phyloP scores from a whole-genome alignment of 768 basidiomycete genomes.

The Hericium coralloides region DNA sequence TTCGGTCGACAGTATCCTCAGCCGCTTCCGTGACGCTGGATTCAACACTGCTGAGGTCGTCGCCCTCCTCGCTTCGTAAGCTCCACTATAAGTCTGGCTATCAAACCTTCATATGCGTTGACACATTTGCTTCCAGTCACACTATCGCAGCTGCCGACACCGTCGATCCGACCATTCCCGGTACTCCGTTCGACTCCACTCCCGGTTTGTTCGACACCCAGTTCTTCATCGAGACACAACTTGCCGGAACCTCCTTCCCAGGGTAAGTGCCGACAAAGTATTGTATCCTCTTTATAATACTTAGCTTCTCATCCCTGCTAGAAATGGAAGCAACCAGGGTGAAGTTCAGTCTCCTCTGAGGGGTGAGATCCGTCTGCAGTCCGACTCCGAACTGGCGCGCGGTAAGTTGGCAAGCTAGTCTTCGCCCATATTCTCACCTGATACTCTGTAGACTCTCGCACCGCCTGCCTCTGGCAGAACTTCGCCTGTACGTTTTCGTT shows the following conservation, averaged over 20 bases:
- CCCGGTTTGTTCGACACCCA: conserved; percentile 35
- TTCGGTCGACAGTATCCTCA: conserved; percentile 17
- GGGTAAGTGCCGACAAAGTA: conserved; percentile 16
- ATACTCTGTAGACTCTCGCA: conserved; percentile 28
- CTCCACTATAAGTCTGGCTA: neutral
- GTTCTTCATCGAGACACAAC: conserved; percentile 34
- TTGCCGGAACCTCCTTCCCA: conserved; percentile 34
- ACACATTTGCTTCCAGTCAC: conserved; percentile 3
- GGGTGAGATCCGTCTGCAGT: conserved; percentile 37
- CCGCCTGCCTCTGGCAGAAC: conserved; percentile 40
- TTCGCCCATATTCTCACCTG: neutral
- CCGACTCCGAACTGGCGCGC: conserved; percentile 25
- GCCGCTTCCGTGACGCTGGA: conserved; percentile 26
- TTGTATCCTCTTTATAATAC: neutral
- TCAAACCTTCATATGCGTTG: neutral
- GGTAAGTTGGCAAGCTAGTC: conserved; percentile 3
- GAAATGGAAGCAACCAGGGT: conserved; percentile 28
- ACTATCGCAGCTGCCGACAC: conserved; percentile 12
- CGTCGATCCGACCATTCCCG: conserved; percentile 19
- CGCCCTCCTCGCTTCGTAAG: conserved; percentile 26
- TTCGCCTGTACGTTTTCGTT: conserved; percentile 17
- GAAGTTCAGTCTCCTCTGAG: conserved; percentile 30
- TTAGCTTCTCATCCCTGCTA: conserved; percentile 10
- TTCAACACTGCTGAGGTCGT: conserved; percentile 26
- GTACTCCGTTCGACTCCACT: conserved; percentile 39